Base-by-base conservation (phyloP, 1,284 basidiomycete species). In the Tilletia horrida region DNA sequence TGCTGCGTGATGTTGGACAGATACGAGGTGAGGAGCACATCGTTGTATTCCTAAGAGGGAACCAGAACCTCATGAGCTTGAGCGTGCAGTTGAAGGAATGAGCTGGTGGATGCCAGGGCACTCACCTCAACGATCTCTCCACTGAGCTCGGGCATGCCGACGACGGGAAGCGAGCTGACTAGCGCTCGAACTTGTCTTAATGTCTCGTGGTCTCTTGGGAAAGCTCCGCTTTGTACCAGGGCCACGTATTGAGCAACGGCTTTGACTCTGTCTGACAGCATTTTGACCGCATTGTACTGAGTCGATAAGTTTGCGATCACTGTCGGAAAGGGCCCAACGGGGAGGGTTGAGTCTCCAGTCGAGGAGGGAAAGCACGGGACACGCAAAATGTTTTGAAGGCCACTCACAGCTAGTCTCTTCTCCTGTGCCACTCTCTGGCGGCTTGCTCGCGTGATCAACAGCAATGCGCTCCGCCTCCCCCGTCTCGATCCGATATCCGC, bases 391-490 rank as follows among this genome's bases (percentile, higher is more conserved):
- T 40, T 40, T 11, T 40, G 35, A 40, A 11, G 11, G 35, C n/a
- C 16, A 81, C 82, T 73, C 68, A 83, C 83, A 73, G 21, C 69
- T 71, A 84, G 89, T 85, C 31, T 72, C 67, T 31, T 70, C 71
- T 76, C 88, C 90, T 66, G 90, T 89, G 59, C 89, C 89, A 42
- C 89, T 90, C 7, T 81, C 81, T 43, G 91, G 90, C n/a, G 92
- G 92, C 80, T 89, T 89, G 14, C 92, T 90, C 0, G 92, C 92
- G 86, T 92, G 93, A 82, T 98, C 94, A 0, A 98, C 95, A 1
- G 96, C 96, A 71, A 98, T 97, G 35, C 96, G 88, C 81, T 98
- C 95, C 6, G 96, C 95, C 83, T 98, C 96, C 31, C 95, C 95
- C 0, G 94, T 97, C 83, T 97, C 93, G n/a, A 98, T 89, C 66